Evolutionary conservation across 2,329 filamentous ascomycete species (phyloP).

Genomic region (Bipolaris victoriae): DNA sequence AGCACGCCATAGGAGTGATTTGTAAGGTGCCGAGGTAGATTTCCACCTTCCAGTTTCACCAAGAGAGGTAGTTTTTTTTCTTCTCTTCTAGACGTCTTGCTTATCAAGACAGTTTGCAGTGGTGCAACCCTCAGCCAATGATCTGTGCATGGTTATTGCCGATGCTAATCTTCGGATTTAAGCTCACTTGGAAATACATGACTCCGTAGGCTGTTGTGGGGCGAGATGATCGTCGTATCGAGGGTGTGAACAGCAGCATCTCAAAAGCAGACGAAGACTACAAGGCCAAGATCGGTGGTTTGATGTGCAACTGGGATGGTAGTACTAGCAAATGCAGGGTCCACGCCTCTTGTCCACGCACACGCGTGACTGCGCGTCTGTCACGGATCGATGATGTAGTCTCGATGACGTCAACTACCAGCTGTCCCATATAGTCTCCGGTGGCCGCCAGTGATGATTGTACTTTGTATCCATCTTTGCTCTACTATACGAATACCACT

Average conservation of each 20-base stretch:
- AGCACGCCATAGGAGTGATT: conserved; percentile 20
- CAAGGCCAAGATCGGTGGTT: background rate
- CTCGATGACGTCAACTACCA: conserved; percentile 13
- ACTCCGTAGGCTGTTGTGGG: no score
- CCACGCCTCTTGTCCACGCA: conserved; percentile 5
- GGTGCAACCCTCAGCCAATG: background rate
- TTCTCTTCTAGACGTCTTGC: background rate
- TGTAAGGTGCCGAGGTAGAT: conserved; percentile 26
- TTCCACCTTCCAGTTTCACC: conserved; percentile 1
- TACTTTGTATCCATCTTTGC: background rate
- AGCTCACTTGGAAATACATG: no score
- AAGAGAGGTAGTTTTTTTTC: background rate
- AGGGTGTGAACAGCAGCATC: background rate
- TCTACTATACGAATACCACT: background rate
- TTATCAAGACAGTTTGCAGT: background rate
- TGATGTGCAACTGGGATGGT: background rate
- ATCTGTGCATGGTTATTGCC: no score
- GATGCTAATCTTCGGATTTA: no score
- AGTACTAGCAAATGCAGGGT: background rate
- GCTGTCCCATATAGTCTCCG: conserved; percentile 9
- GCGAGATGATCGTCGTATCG: background rate
- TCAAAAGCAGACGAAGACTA: background rate
- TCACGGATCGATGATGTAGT: conserved; percentile 9
- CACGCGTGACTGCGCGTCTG: conserved; percentile 11
- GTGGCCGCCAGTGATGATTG: background rate